Base-by-base conservation (phyloP, 805 yeast species). In the Lipomyces chichibuensis region DNA sequence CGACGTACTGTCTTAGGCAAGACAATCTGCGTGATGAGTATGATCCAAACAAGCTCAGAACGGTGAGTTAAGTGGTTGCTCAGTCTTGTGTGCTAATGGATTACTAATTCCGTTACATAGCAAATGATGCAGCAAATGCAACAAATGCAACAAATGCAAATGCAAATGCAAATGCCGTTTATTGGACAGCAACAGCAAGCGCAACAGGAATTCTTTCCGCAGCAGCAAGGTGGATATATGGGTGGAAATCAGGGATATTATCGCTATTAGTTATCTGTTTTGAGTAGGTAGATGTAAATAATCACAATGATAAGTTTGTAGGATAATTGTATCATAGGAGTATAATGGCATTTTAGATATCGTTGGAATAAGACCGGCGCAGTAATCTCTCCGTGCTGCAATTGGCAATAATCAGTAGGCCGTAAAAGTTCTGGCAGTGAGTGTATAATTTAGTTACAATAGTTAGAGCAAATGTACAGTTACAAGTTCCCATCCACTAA, bases 1-100 rank as follows among this genome's bases (percentile, higher is more conserved):
- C 90, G 63, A 92, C 93, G 29, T 95, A 95, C 79, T 88, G 97
- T 72, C 83, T 88, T 54, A 92, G 91, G 77, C 97, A 93, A 75
- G 97, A 93, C 77, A 88, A 87, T 71, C 74, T 89, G 59, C 84
- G 95, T 64, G 88, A 88, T 5, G 93, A 90, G 67, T 93, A 87
- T 79, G 90, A 91, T 67, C 95, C 96, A 2, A 90, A 88, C 65
- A 92, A 90, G 74, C 81, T 91, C 25, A 85, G 91, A 84, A 64
- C 67, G 25, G 64, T 59, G n/a, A 29, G 67, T 58, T 37, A 37
- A 32, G 23, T 29, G 8, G 0, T 14, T 64, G 55, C n/a, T 29
- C 11, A 25, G n/a, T 8, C 9, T 52, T 57, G 13, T 11, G 5
- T 5, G n/a, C 9, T 13, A 7, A 4, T 7, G n/a, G 32, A n/a